Percentiles rank a stretch among this genome's conserved stretches.
These are phyloP conservation scores for Komagataella pseudopastoris DNA, from an alignment of 805 yeast species.

Conservation along the genomic window DNA sequence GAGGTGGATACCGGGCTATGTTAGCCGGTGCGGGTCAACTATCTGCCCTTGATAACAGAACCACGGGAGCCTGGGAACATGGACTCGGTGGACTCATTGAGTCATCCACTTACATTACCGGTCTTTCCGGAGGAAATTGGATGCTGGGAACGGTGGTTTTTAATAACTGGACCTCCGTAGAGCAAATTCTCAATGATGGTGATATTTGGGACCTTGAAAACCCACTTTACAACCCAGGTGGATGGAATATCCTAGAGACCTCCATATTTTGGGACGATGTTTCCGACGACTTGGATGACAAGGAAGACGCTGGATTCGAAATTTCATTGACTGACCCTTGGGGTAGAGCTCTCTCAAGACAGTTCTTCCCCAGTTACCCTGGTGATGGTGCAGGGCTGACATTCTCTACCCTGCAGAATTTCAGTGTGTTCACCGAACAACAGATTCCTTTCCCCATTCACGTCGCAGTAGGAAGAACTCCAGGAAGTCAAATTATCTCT, in stretches of 20 bases:
- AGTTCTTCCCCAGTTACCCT: constrained; percentile 29
- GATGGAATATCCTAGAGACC: constrained; percentile 39
- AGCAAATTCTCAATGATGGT: constrained; percentile 33
- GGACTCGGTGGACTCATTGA: constrained; percentile 69
- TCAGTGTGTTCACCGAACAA: constrained; percentile 23
- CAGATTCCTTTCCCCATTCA: constrained; percentile 42
- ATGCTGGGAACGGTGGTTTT: constrained; percentile 51
- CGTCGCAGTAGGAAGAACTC: constrained; percentile 22
- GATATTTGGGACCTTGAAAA: constrained; percentile 59
- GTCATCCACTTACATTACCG: constrained; percentile 56
- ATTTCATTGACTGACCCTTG: constrained; percentile 55
- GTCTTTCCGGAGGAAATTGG: constrained; percentile 83
- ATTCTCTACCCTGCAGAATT: constrained; percentile 19
- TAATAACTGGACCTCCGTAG: constrained; percentile 65
- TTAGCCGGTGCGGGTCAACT: constrained; percentile 74
- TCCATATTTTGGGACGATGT: constrained; percentile 41
- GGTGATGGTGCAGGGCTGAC: constrained; percentile 29
- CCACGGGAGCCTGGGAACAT: constrained; percentile 32
- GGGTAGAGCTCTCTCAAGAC: constrained; percentile 53
- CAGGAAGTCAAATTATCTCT: constrained; percentile 13
- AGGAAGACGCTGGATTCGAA: constrained; percentile 34
- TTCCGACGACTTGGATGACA: constrained; percentile 34
- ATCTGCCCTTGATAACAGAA: constrained; percentile 66
- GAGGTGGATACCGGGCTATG: constrained; percentile 92
- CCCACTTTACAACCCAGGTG: constrained; percentile 50